phyloP scores from a whole-genome alignment of 1,139 yeast genomes.

The Pichia sp. region DNA sequence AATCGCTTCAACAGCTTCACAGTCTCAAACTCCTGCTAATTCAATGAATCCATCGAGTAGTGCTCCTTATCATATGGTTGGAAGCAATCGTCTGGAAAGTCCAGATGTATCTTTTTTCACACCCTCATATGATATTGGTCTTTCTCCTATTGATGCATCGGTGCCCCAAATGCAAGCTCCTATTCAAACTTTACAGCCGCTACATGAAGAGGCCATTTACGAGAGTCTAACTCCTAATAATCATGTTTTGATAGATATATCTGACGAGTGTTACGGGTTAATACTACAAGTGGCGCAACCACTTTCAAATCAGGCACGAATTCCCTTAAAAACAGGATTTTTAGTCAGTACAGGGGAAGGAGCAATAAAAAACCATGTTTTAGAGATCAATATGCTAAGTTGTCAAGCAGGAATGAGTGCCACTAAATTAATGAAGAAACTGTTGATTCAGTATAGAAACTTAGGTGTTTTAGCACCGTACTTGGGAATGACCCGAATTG shows the following conservation, averaged over 20 bases:
- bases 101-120: conserved; percentile 19
- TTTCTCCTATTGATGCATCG: conserved; percentile 29
- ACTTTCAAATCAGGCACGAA: conserved; percentile 58
- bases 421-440: conserved; percentile 47
- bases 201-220: conserved; percentile 8
- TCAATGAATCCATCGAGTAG: conserved; percentile 5
- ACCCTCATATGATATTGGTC: conserved; percentile 23
- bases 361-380: conserved; percentile 26
- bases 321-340: conserved; percentile 68
- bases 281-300: conserved; percentile 57
- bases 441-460: conserved; percentile 62
- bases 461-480: conserved; percentile 39
- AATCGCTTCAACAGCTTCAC: conserved; percentile 24
- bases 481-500: conserved; percentile 31
- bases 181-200: conserved; percentile 12
- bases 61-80: conserved; percentile 5
- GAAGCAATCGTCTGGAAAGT: conserved; percentile 16
- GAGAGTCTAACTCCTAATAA: conserved; percentile 28
- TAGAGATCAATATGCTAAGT: conserved; percentile 59
- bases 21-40: conserved; percentile 20
- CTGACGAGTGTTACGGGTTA: conserved; percentile 56
- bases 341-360: conserved; percentile 37
- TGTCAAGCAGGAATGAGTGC: conserved; percentile 60
- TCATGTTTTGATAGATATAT: conserved; percentile 37
- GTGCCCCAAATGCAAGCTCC: conserved; percentile 10